A percentile compares a stretch with the other conserved stretches of the same genome.
phyloP scores from a whole-genome alignment of 768 basidiomycete genomes.

The Kwoniella dejecticola region DNA sequence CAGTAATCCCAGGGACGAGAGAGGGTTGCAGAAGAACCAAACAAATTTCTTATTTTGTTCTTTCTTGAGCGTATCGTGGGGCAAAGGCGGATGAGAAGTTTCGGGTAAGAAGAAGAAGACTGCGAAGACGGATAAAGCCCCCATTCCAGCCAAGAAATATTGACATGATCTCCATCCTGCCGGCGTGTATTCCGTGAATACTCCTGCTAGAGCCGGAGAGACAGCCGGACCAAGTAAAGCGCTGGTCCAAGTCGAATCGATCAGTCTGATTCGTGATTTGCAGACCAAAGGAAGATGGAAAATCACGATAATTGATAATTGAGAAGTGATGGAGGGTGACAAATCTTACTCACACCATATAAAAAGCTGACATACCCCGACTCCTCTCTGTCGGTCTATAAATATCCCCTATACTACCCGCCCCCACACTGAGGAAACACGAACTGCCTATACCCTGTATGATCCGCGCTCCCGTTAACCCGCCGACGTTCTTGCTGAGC shows the following conservation, averaged over 20 bases:
- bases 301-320: too few relatives aligned
- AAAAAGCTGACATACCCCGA: constrained; percentile 48
- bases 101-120: constrained; percentile 50
- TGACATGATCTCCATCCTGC: constrained; percentile 43
- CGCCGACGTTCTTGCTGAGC: constrained; percentile 57
- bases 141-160: constrained; percentile 44
- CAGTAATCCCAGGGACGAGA: constrained; percentile 44
- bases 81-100: constrained; percentile 51
- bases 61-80: constrained; percentile 36
- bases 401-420: constrained; percentile 60
- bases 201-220: constrained; percentile 41
- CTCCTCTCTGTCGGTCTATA: constrained; percentile 48
- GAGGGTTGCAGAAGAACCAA: constrained; percentile 50
- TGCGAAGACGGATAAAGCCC: constrained; percentile 35
- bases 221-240: constrained; percentile 40
- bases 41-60: constrained; percentile 50
- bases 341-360: constrained; percentile 48
- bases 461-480: constrained; percentile 66
- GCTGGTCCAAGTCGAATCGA: not conserved
- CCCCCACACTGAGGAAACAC: constrained; percentile 60
- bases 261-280: not conserved
- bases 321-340: too few relatives aligned
- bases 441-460: constrained; percentile 67
- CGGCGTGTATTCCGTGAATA: constrained; percentile 49
- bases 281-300: not conserved